Base-by-base conservation (phyloP, 2,329 filamentous ascomycete species). In the Aspergillus fumigatus region DNA sequence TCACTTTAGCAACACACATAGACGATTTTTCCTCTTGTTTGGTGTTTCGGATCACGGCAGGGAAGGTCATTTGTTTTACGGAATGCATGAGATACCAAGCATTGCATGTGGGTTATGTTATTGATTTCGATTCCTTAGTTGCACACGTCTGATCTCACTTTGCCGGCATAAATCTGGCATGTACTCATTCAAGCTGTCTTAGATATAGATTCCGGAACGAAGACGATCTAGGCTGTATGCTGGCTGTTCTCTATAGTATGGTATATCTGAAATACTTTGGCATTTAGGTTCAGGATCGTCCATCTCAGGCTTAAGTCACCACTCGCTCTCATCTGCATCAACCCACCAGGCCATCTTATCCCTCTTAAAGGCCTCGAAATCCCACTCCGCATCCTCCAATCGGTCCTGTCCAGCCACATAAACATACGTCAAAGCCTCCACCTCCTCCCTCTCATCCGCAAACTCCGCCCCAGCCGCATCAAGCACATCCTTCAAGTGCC, bases 321-420 rank as follows among this genome's bases (percentile, higher is more conserved):
- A 77, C 56, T 80, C 77, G 19, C 72, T 75, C 59, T 79, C 77
- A 32, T 70, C 70, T 0, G 67, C 72, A 11, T 77, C 80, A 57
- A 81, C 77, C 85, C 85, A 88, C 63, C 77, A 76, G 50, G 72
- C 67, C 80, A 88, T 77, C 77, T 92, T 96, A 59, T 94, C 87
- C 65, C 80, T 79, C 59, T 88, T 84, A 70, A 97, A 97, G 60
- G 89, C 85, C 50, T 87, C 85, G 75, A 92, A 94, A 71, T 96
- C 90, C 93, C 93, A 97, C 72, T 96, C 92, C 23, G 77, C 74
- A 32, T 83, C 78, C 72, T 96, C 90, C 19, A 97, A 75, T 0
- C 67, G 40, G 0, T 73, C 62, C 17, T 76, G 71, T 1, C 77
- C 60, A 14, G 69, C 71, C 48, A 79, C 77, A 73, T 82, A 92